Evolutionary conservation across 768 basidiomycete species (phyloP).

Genomic region (Tricholoma saponaceum): DNA sequence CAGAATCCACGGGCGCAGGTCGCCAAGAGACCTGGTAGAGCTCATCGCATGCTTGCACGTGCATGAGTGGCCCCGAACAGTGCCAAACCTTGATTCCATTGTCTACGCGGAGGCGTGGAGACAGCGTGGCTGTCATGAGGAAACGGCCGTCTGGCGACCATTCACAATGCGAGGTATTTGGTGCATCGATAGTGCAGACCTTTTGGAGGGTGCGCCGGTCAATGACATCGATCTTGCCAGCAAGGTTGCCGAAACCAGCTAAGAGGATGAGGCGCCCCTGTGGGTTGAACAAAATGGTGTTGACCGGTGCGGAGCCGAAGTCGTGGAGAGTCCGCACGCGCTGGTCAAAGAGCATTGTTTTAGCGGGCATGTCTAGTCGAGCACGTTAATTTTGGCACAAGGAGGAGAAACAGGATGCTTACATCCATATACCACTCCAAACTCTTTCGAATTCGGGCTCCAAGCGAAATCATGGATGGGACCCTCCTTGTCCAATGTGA

Average conservation of each 20-base stretch:
- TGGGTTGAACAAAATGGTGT: slow-evolving; percentile 93
- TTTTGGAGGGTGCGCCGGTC: slow-evolving; percentile 85
- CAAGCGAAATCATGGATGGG: slow-evolving; percentile 96
- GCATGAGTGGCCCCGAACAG: slow-evolving; percentile 82
- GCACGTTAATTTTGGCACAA: slow-evolving; percentile 3
- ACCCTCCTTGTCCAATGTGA: slow-evolving; percentile 90
- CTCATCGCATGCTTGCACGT: slow-evolving; percentile 80
- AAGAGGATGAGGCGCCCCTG: slow-evolving; percentile 85
- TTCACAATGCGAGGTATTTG: slow-evolving; percentile 91
- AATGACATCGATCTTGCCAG: slow-evolving; percentile 89
- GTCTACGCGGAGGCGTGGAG: slow-evolving; percentile 92
- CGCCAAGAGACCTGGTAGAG: slow-evolving; percentile 89
- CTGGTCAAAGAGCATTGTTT: slow-evolving; percentile 87
- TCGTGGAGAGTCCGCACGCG: slow-evolving; percentile 86
- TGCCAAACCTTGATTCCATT: slow-evolving; percentile 98
- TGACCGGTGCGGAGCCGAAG: slow-evolving; percentile 86
- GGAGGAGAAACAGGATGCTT: slow-evolving; percentile 28
- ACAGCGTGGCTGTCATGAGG: slow-evolving; percentile 93
- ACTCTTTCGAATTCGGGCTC: slow-evolving; percentile 97
- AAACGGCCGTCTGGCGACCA: slow-evolving; percentile 95
- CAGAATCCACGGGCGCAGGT: slow-evolving; percentile 62
- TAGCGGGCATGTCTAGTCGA: slow-evolving; percentile 85
- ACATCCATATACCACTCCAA: slow-evolving; percentile 97
- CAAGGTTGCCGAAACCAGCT: slow-evolving; percentile 96
- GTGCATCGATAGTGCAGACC: slow-evolving; percentile 77